Percentiles rank a stretch among this genome's conserved stretches.
Evolutionary conservation across 768 basidiomycete genomes (phyloP).

Genomic region (Suillus spraguei): DNA sequence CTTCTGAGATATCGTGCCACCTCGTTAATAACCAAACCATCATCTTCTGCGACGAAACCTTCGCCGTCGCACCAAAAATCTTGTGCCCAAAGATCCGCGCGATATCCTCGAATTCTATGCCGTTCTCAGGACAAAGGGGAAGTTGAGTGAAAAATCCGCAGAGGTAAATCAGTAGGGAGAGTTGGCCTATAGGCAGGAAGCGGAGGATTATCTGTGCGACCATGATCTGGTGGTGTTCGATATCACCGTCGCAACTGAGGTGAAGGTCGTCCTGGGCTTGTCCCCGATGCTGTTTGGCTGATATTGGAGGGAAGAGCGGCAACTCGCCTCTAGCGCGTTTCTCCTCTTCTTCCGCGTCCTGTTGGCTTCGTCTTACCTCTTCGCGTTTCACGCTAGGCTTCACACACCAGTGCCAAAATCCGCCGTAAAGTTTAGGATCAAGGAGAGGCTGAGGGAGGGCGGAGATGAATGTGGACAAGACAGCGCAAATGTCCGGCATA

Average conservation of each 20-base stretch:
- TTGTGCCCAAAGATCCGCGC: slow-evolving; percentile 48
- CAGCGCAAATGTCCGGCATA: slow-evolving; percentile 46
- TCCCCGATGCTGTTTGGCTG: slow-evolving; percentile 15
- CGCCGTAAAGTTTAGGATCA: slow-evolving; percentile 40
- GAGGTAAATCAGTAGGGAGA: slow-evolving; percentile 47
- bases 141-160: slow-evolving; percentile 53
- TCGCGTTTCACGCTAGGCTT: slow-evolving; percentile 42
- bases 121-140: slow-evolving; percentile 52
- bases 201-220: slow-evolving; percentile 53
- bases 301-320: slow-evolving; percentile 18
- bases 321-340: slow-evolving; percentile 29
- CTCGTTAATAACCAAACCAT: slow-evolving; percentile 36
- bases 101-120: slow-evolving; percentile 46
- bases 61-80: slow-evolving; percentile 39
- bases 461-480: slow-evolving; percentile 49
- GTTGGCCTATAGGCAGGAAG: slow-evolving; percentile 44
- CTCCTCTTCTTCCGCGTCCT: slow-evolving; percentile 37
- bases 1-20: slow-evolving; percentile 30
- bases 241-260: slow-evolving; percentile 20
- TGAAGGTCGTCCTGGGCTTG: slow-evolving; percentile 18
- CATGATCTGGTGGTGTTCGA: slow-evolving; percentile 38
- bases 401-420: slow-evolving; percentile 48
- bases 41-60: slow-evolving; percentile 27
- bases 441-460: slow-evolving; percentile 50
- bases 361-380: slow-evolving; percentile 30